These are phyloP conservation scores for Datisca glomerata DNA, from an alignment of 306 rosid species.

Conservation along the genomic window DNA sequence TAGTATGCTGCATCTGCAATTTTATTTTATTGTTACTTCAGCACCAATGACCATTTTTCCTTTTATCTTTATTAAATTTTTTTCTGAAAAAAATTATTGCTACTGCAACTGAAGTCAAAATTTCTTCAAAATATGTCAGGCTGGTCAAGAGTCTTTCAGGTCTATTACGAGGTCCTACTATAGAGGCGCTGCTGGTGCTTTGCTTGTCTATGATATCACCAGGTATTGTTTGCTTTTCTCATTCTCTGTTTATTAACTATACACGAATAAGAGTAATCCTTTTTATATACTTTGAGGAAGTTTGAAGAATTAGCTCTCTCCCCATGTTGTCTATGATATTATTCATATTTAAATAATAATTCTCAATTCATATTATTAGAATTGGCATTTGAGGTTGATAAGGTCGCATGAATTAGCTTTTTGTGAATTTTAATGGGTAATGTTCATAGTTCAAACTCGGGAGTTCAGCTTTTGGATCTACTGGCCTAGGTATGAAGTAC, in stretches of 20 bases:
- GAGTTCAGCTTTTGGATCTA: neutral
- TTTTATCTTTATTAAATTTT: neutral
- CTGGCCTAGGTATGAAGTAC: neutral
- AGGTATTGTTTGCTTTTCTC: constrained; percentile 37
- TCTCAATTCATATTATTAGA: too few relatives aligned
- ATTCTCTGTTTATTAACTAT: constrained; percentile 4
- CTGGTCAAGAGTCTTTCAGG: constrained; percentile 99
- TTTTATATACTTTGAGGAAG: neutral
- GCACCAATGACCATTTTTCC: neutral
- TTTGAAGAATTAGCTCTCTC: neutral
- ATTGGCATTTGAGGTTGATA: neutral
- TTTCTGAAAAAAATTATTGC: neutral
- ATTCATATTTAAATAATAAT: neutral
- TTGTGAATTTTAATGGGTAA: neutral
- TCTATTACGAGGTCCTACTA: constrained; percentile 96
- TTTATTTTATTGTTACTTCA: neutral
- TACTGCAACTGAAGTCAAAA: neutral
- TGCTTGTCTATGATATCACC: constrained; percentile 97
- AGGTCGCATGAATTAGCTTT: neutral
- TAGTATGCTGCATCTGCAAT: too few relatives aligned
- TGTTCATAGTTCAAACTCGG: too few relatives aligned
- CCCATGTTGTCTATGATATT: neutral
- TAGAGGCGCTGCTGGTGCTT: constrained; percentile 97
- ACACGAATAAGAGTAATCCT: neutral
- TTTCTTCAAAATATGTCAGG: constrained; percentile 34